Percentiles rank a stretch among this genome's conserved stretches.
Evolutionary conservation across 805 yeast genomes (phyloP).

Genomic region (Lipomyces mesembrius): DNA sequence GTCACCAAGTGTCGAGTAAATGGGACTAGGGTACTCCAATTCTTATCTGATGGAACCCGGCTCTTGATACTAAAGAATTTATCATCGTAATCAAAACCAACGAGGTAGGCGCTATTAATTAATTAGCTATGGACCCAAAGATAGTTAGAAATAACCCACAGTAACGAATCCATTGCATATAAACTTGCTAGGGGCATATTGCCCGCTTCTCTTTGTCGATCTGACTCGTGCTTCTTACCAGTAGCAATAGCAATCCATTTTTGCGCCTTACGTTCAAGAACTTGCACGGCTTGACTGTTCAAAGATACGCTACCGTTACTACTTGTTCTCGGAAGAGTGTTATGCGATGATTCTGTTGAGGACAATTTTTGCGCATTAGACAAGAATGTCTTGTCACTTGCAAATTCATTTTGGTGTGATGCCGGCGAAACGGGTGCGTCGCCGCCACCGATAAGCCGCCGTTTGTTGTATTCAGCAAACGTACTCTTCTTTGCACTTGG

Average conservation of each 20-base stretch:
- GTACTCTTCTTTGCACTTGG: constrained; percentile 26
- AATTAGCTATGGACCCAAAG: not conserved
- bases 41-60: constrained; percentile 33
- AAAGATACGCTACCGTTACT: constrained; percentile 19
- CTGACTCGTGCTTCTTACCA: constrained; percentile 50
- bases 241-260: constrained; percentile 50
- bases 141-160: constrained; percentile 34
- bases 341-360: constrained; percentile 24
- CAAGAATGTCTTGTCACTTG: not conserved
- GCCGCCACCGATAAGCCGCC: constrained; percentile 8
- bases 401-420: not conserved
- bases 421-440: constrained; percentile 4
- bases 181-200: constrained; percentile 45
- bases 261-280: constrained; percentile 28
- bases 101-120: constrained; percentile 32
- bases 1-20: constrained; percentile 33
- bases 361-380: constrained; percentile 9
- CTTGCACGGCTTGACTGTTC: constrained; percentile 39
- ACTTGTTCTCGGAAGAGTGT: constrained; percentile 37
- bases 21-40: constrained; percentile 38
- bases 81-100: constrained; percentile 41
- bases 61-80: constrained; percentile 23
- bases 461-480: constrained; percentile 27
- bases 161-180: constrained; percentile 48
- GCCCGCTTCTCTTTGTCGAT: constrained; percentile 42